Percentiles rank a stretch among this genome's conserved stretches.
Conservation (phyloP, 2,329 filamentous ascomycete genomes). For the Amauroascus niger region DNA sequence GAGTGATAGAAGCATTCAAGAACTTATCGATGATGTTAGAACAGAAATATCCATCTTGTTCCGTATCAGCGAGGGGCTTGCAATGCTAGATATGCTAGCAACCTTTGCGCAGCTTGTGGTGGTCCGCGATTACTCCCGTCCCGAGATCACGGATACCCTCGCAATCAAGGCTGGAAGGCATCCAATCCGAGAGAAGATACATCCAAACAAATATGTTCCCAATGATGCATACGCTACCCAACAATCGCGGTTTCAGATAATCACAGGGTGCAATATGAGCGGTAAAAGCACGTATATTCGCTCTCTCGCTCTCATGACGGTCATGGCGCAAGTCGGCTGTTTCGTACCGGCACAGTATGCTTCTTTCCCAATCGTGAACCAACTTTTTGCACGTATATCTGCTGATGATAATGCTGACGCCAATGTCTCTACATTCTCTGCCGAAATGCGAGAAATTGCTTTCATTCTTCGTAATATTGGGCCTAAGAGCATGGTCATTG, state of each 20-base stretch:
- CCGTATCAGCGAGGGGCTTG: slow-evolving; percentile 74
- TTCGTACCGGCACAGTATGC: slow-evolving; percentile 84
- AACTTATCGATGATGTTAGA: slow-evolving; percentile 63
- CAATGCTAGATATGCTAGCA: slow-evolving; percentile 74
- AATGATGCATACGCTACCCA: slow-evolving; percentile 83
- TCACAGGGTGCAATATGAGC: slow-evolving; percentile 97
- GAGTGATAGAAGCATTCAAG: slow-evolving; percentile 66
- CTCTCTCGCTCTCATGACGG: slow-evolving; percentile 67
- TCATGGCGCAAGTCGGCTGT: slow-evolving; percentile 90
- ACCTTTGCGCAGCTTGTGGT: slow-evolving; percentile 68
- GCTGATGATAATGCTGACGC: slow-evolving; percentile 80
- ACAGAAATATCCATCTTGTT: slow-evolving; percentile 64
- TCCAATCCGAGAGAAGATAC: slow-evolving; percentile 65
- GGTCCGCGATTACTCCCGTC: slow-evolving; percentile 56
- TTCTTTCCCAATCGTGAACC: slow-evolving; percentile 66
- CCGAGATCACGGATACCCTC: slow-evolving; percentile 57
- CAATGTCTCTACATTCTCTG: slow-evolving; percentile 85
- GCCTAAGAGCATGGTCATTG: slow-evolving; percentile 63
- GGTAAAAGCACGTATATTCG: slow-evolving; percentile 95
- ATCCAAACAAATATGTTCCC: slow-evolving; percentile 61
- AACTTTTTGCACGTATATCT: slow-evolving; percentile 78
- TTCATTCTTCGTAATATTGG: slow-evolving; percentile 84
- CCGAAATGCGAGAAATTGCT: slow-evolving; percentile 92
- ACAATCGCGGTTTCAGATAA: slow-evolving; percentile 76
- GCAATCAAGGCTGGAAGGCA: slow-evolving; percentile 67